These are phyloP conservation scores for Mycena filopes DNA, from an alignment of 768 basidiomycete species.

Conservation along the genomic window DNA sequence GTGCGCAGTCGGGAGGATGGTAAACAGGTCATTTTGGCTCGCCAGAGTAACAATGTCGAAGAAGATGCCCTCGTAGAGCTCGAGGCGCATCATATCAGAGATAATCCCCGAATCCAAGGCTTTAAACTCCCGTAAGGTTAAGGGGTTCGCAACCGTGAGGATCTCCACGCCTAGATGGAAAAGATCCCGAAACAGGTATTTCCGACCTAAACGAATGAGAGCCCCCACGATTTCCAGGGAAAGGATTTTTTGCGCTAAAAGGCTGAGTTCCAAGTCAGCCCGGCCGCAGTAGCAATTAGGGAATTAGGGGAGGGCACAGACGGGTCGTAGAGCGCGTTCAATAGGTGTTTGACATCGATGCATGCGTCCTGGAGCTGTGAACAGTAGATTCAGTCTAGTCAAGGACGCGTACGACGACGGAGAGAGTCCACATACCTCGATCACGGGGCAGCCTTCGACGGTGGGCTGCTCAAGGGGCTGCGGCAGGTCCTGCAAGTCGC, in stretches of 20 bases:
- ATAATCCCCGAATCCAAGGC: conserved; percentile 6
- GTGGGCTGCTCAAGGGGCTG: conserved; percentile 16
- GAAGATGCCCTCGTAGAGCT: neutral
- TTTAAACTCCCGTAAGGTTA: neutral
- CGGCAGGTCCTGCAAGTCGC: conserved; percentile 10
- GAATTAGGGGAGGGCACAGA: neutral
- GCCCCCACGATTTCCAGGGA: neutral
- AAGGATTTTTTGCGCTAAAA: neutral
- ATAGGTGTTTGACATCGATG: conserved; percentile 1
- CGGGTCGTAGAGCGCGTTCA: neutral
- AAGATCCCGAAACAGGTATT: neutral
- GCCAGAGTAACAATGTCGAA: conserved; percentile 14
- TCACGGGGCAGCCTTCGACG: conserved; percentile 23
- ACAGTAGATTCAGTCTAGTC: too few species aligned
- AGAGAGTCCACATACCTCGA: neutral
- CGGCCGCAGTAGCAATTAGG: too few species aligned
- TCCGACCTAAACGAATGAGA: neutral
- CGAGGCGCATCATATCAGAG: neutral
- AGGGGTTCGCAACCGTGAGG: conserved; percentile 4
- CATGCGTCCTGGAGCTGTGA: conserved; percentile 1
- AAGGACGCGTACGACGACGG: too few species aligned
- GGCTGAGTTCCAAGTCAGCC: neutral
- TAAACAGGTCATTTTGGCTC: neutral
- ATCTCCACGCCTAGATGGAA: neutral
- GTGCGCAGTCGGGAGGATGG: conserved; percentile 8